Base-by-base conservation (phyloP, 371 early-diverging fungal species). In the Syncephalastrum contaminatum region DNA sequence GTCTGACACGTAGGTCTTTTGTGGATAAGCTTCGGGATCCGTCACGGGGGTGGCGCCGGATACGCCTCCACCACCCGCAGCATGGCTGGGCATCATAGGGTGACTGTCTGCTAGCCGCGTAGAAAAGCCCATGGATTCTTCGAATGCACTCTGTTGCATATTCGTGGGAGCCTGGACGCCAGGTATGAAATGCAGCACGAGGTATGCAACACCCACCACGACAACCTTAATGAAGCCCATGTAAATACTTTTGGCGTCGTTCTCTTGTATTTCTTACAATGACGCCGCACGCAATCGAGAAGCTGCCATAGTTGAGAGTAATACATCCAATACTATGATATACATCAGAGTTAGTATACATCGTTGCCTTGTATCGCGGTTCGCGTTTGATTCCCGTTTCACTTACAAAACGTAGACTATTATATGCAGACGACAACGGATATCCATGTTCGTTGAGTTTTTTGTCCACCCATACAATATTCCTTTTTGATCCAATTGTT, bases 361-460 rank as follows among this genome's bases (percentile, higher is more conserved):
- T 7, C 16, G 22, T 45, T 20, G 14, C 40, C 25, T 19, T 21
- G 39, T 25, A 55, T 45, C 10, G 36, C 7, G n/a, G 25, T 21
- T 22, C 30, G 10, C 15, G 0, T 4, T 50, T 50, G 30, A 18
- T 18, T 4, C 30, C 3, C 4, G 50, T 4, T 18, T 13, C 2
- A 55, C 59, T 60, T 42, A 60, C 60, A 60, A 60, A 48, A 60
- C 22, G 12, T 60, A 60, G 20, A 60, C 60, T 60, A 54, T 14
- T 15, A 54, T 47, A 30, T 10, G 36, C 43, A 48, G 4, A 19
- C 13, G 3, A 43, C n/a, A 25, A 18, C 18, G 16, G 27, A 27
- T 27, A 47, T 10, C 18, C n/a, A 21, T 22, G 19, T 7, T 14
- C 8, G 27, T 43, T 20, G 2, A 57, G 19, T 16, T 15, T 30